Conservation (phyloP, 2,329 filamentous ascomycete species). For the Fusarium robinianum region DNA sequence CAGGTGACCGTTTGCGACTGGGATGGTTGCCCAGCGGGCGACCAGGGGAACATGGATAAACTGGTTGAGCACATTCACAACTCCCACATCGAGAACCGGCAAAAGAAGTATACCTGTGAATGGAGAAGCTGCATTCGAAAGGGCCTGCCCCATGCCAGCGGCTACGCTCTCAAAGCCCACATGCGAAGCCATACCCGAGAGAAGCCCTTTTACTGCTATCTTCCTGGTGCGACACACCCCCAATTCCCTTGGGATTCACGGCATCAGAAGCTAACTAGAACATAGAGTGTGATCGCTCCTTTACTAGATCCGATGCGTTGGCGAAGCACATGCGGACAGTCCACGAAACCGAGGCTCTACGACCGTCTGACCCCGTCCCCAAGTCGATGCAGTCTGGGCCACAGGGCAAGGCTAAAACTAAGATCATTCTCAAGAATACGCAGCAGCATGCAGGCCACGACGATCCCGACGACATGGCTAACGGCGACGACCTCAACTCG, state of each 20-base stretch:
- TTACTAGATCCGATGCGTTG: slow-evolving; percentile 92
- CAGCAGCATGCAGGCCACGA: slow-evolving; percentile 63
- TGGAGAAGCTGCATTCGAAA: slow-evolving; percentile 91
- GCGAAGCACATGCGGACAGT: slow-evolving; percentile 99
- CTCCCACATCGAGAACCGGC: slow-evolving; percentile 88
- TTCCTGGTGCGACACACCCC: slow-evolving; percentile 70
- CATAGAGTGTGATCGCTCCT: slow-evolving; percentile 93
- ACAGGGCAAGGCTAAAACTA: slow-evolving; percentile 57
- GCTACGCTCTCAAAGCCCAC: slow-evolving; percentile 93
- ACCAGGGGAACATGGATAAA: slow-evolving; percentile 79
- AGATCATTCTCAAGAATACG: slow-evolving; percentile 66
- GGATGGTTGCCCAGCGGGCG: slow-evolving; percentile 73
- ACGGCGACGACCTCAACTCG: slow-evolving; percentile 59
- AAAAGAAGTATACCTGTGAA: slow-evolving; percentile 98
- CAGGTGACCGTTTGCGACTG: slow-evolving; percentile 79
- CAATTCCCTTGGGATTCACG: too few relatives aligned
- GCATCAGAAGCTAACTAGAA: slow-evolving; percentile 22
- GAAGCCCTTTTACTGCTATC: slow-evolving; percentile 95
- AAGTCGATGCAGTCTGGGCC: slow-evolving; percentile 64
- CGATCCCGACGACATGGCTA: slow-evolving; percentile 58
- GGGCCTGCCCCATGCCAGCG: slow-evolving; percentile 89
- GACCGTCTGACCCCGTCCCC: slow-evolving; percentile 75
- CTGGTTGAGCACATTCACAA: slow-evolving; percentile 86
- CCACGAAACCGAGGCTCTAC: slow-evolving; percentile 91
- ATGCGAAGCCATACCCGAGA: slow-evolving; percentile 98